Evolutionary conservation across 2,329 filamentous ascomycete species (phyloP).

Genomic region (Penicillium hesseltinei): DNA sequence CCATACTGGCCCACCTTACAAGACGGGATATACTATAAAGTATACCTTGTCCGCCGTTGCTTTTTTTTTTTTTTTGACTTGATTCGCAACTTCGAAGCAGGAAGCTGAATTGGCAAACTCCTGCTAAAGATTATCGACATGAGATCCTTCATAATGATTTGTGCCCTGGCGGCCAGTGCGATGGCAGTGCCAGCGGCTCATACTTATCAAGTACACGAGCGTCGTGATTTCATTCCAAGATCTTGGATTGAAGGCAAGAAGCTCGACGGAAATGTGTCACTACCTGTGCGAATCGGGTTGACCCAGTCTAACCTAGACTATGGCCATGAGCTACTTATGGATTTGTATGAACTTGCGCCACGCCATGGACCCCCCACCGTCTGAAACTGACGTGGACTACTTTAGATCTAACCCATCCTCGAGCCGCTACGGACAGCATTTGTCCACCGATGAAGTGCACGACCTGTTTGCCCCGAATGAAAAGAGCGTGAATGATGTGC

Average conservation of each 20-base stretch:
- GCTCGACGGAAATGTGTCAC: constrained; percentile 18
- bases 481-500: constrained; percentile 29
- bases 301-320: constrained; percentile 29
- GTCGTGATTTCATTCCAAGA: constrained; percentile 27
- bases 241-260: constrained; percentile 30
- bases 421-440: constrained; percentile 35
- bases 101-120: background rate
- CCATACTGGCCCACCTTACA: constrained; percentile 9
- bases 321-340: constrained; percentile 32
- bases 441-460: constrained; percentile 32
- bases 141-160: constrained; percentile 24
- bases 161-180: constrained; percentile 19
- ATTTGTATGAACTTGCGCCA: constrained; percentile 25
- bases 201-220: constrained; percentile 33
- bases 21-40: background rate
- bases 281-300: constrained; percentile 30
- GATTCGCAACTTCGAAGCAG: background rate
- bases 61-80: background rate
- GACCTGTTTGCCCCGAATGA: constrained; percentile 38
- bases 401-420: constrained; percentile 39
- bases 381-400: background rate
- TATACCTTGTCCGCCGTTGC: background rate
- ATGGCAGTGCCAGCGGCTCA: constrained; percentile 25
- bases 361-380: background rate
- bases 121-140: constrained; percentile 13